A percentile compares a stretch with the other conserved stretches of the same genome.
These are phyloP conservation scores for Inga laurina DNA, from an alignment of 306 rosid species.

Conservation along the genomic window DNA sequence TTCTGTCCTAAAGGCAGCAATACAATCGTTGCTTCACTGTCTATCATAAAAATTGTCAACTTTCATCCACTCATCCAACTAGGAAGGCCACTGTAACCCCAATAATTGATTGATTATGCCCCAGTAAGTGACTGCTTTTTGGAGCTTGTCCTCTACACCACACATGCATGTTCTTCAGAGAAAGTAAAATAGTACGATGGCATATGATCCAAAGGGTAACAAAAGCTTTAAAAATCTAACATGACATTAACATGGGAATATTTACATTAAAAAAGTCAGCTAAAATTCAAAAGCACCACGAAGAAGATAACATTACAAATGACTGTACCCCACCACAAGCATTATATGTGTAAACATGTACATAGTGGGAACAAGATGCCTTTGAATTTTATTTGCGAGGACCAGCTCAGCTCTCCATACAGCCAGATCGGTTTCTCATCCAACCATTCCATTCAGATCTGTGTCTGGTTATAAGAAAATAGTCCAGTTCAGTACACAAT, in stretches of 20 bases:
- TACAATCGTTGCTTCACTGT: slow-evolving; percentile 23
- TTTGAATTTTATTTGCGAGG: slow-evolving; percentile 27
- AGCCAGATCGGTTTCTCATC: slow-evolving; percentile 21
- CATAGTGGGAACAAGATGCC: slow-evolving; percentile 43
- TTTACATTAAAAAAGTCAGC: slow-evolving; percentile 34
- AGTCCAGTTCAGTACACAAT: slow-evolving; percentile 27
- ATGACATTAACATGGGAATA: slow-evolving; percentile 20
- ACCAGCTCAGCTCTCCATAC: slow-evolving; percentile 48
- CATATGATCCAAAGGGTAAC: slow-evolving; percentile 5
- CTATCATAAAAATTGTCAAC: background rate
- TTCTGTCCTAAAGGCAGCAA: background rate
- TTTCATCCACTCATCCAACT: slow-evolving; percentile 21
- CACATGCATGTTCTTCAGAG: background rate
- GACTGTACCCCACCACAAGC: slow-evolving; percentile 45
- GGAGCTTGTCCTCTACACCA: background rate
- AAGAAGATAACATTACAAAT: slow-evolving; percentile 38
- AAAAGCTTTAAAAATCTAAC: slow-evolving; percentile 4
- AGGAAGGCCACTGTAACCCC: slow-evolving; percentile 29
- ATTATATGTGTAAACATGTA: slow-evolving; percentile 12
- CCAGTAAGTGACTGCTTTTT: background rate
- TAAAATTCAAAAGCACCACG: slow-evolving; percentile 28
- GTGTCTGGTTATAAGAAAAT: slow-evolving; percentile 34
- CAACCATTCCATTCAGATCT: slow-evolving; percentile 36
- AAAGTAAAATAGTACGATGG: slow-evolving; percentile 20
- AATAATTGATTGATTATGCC: slow-evolving; percentile 32